A percentile compares a stretch with the other conserved stretches of the same genome.
phyloP scores from a whole-genome alignment of 1,139 yeast genomes.

The Sugiyamaella xylanicola region DNA sequence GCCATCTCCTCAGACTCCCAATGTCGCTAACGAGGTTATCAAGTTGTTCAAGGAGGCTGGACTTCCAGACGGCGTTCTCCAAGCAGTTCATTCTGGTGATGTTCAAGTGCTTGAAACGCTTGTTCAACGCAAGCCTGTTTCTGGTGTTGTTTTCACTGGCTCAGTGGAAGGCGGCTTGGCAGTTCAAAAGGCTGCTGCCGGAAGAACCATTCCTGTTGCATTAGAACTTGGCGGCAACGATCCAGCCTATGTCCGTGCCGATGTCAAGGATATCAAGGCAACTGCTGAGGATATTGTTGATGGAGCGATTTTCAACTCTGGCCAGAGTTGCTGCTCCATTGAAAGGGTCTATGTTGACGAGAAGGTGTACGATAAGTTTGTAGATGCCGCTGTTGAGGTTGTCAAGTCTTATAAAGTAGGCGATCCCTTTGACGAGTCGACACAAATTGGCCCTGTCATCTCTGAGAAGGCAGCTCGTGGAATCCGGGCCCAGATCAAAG shows the following conservation, averaged over 20 bases:
- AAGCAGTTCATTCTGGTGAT: slow-evolving; percentile 59
- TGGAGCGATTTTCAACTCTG: slow-evolving; percentile 83
- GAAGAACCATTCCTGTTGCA: slow-evolving; percentile 73
- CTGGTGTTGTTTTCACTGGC: slow-evolving; percentile 84
- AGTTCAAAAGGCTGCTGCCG: slow-evolving; percentile 74
- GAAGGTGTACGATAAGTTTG: slow-evolving; percentile 66
- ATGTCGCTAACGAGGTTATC: slow-evolving; percentile 70
- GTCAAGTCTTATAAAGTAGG: slow-evolving; percentile 57
- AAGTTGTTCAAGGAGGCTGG: slow-evolving; percentile 69
- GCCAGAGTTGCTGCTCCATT: slow-evolving; percentile 90
- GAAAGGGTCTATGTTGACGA: slow-evolving; percentile 79
- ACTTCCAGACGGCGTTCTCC: slow-evolving; percentile 78
- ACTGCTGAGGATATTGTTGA: slow-evolving; percentile 85
- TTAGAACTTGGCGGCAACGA: slow-evolving; percentile 93
- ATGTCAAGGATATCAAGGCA: slow-evolving; percentile 52
- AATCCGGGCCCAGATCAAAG: slow-evolving; percentile 67
- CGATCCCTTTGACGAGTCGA: slow-evolving; percentile 69
- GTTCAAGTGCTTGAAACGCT: slow-evolving; percentile 66
- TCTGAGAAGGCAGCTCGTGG: slow-evolving; percentile 71
- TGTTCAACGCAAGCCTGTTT: slow-evolving; percentile 58
- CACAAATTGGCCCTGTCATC: slow-evolving; percentile 78
- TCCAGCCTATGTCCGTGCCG: slow-evolving; percentile 73
- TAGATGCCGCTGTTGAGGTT: slow-evolving; percentile 64
- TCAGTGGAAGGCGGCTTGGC: slow-evolving; percentile 80
- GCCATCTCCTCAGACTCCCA: slow-evolving; percentile 82